These are phyloP conservation scores for Effrenium voratum DNA, from an alignment of 73 alveolate genomes.

Conservation along the genomic window DNA sequence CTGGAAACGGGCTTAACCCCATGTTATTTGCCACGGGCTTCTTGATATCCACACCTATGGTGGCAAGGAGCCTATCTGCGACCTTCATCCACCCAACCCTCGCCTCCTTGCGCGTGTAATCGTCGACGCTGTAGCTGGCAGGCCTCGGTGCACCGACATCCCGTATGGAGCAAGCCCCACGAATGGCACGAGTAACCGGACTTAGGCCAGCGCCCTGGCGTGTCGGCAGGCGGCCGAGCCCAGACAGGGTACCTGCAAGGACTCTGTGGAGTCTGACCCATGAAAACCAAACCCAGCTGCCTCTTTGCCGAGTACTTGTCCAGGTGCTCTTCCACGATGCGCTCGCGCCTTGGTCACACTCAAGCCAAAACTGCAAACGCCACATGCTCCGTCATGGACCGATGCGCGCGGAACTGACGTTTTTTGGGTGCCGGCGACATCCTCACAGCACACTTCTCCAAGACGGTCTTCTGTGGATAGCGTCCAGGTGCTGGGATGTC, in stretches of 20 bases:
- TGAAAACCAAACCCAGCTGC: not conserved
- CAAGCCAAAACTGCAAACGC: too few relatives aligned
- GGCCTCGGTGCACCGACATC: constrained; percentile 12
- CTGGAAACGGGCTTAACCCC: too few relatives aligned
- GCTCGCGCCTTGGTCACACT: constrained; percentile 91
- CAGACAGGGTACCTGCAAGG: constrained; percentile 59
- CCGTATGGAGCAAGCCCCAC: not conserved
- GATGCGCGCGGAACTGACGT: not conserved
- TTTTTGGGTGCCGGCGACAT: constrained; percentile 28
- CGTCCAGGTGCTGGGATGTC: constrained; percentile 88
- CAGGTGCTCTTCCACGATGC: constrained; percentile 70
- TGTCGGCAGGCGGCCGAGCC: constrained; percentile 83
- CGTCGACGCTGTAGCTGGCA: constrained; percentile 93
- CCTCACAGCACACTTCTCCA: constrained; percentile 67
- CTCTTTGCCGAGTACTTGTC: constrained; percentile 93
- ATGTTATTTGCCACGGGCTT: too few relatives aligned
- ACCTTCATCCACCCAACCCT: too few relatives aligned
- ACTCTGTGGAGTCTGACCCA: not conserved
- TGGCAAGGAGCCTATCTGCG: too few relatives aligned
- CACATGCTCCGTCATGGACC: not conserved
- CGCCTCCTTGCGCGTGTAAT: constrained; percentile 92
- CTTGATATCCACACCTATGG: too few relatives aligned
- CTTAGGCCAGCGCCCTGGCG: constrained; percentile 34
- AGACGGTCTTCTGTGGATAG: constrained; percentile 23
- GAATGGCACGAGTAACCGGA: not conserved